These are phyloP conservation scores for Acacia pycnantha DNA, from an alignment of 331 rosid species.

Conservation along the genomic window DNA sequence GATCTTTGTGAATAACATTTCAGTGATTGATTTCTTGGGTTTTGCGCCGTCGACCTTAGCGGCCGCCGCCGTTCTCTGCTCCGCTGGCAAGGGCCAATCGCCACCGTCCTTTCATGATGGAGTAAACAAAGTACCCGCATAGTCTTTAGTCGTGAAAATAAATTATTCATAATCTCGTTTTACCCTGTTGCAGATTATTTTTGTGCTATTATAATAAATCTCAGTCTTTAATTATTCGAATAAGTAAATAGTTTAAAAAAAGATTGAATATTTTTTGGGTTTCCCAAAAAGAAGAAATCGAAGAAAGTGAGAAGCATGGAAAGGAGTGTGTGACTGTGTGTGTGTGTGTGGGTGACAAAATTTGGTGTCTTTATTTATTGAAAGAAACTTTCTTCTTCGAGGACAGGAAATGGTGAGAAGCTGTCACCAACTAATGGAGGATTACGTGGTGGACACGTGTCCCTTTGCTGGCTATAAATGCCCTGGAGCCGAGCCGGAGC, in stretches of 20 bases:
- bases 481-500: conserved; percentile 19
- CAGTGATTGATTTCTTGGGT: conserved; percentile 62
- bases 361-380: conserved; percentile 8
- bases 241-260: background rate
- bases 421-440: conserved; percentile 92
- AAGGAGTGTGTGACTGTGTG: conserved; percentile 31
- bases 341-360: background rate
- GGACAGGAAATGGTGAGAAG: conserved; percentile 74
- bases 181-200: background rate
- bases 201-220: background rate
- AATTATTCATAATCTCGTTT: background rate
- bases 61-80: conserved; percentile 71
- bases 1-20: background rate
- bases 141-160: background rate
- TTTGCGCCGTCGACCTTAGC: conserved; percentile 65
- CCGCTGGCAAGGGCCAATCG: conserved; percentile 21
- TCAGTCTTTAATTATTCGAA: background rate
- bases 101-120: conserved; percentile 36
- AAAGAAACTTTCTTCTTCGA: conserved; percentile 31
- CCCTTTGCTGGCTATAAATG: conserved; percentile 14
- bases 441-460: conserved; percentile 66
- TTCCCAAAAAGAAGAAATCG: background rate
- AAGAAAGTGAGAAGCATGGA: conserved; percentile 27
- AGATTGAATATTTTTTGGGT: background rate
- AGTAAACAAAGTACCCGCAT: conserved; percentile 43